phyloP scores from a whole-genome alignment of 805 yeast genomes.

The Myxozyma nipponensis region DNA sequence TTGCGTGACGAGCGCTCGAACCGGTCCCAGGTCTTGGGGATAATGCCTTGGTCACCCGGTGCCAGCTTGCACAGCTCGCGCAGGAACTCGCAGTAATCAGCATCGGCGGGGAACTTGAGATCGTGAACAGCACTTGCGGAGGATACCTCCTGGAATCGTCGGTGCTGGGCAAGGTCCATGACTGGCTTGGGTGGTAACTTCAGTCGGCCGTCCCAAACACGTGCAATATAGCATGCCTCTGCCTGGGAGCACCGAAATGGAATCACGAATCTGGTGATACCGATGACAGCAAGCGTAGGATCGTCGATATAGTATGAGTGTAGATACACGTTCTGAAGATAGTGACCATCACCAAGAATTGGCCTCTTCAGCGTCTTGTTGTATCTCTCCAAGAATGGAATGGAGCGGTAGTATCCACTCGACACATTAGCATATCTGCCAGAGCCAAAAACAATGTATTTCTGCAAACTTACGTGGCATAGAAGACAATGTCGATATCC shows the following conservation, averaged over 20 bases:
- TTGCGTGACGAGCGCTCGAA: conserved; percentile 19
- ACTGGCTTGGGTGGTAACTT: conserved; percentile 46
- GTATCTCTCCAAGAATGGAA: conserved; percentile 50
- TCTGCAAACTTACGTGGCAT: conserved; percentile 48
- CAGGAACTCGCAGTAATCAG: conserved; percentile 50
- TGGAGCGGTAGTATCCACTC: conserved; percentile 59
- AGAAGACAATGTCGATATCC: conserved; percentile 55
- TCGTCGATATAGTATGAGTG: conserved; percentile 57
- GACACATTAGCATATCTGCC: neutral
- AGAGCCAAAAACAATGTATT: neutral
- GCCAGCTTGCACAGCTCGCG: conserved; percentile 10
- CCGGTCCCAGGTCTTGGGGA: conserved; percentile 25
- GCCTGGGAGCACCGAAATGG: conserved; percentile 57
- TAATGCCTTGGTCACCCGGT: conserved; percentile 19
- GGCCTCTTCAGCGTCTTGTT: neutral
- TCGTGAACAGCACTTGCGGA: conserved; percentile 50
- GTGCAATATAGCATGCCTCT: conserved; percentile 54
- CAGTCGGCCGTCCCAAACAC: conserved; percentile 57
- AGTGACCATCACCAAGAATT: conserved; percentile 46
- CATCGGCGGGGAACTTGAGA: conserved; percentile 53
- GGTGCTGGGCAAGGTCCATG: conserved; percentile 46
- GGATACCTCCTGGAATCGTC: conserved; percentile 45
- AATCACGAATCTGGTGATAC: conserved; percentile 57
- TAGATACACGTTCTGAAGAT: conserved; percentile 53
- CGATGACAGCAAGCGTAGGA: conserved; percentile 62